phyloP scores from a whole-genome alignment of 2,329 filamentous ascomycete genomes.

The Blastomyces gilchristii region DNA sequence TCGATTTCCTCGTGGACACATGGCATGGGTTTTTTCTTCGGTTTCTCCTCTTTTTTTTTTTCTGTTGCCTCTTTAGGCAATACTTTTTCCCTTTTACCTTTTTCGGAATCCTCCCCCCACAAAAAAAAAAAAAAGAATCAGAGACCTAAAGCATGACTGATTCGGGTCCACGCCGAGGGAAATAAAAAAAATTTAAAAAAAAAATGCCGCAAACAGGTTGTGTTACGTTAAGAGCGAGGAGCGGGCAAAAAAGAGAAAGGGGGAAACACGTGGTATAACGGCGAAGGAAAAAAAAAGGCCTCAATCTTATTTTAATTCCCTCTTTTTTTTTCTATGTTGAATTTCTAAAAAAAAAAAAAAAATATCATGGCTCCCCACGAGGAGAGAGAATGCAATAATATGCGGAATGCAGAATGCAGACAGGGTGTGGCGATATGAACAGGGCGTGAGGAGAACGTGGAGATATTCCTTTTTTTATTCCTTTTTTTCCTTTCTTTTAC shows the following conservation, averaged over 20 bases:
- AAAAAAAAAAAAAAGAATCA: neutral
- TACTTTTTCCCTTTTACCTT: too few species aligned
- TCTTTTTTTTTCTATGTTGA: neutral
- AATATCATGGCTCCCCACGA: constrained; percentile 2
- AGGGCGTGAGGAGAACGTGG: neutral
- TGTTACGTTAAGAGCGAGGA: neutral
- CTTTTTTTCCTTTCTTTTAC: neutral
- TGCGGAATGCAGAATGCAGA: neutral
- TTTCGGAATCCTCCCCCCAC: neutral
- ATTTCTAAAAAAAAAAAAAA: neutral
- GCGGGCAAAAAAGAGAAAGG: neutral
- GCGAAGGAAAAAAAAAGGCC: neutral
- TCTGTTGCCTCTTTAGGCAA: too few species aligned
- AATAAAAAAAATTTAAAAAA: too few species aligned
- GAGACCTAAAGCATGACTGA: neutral
- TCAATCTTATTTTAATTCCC: neutral
- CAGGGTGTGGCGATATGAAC: neutral
- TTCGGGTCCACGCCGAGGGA: neutral
- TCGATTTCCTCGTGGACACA: neutral
- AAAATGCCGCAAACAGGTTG: neutral
- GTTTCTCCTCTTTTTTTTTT: neutral
- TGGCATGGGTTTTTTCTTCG: neutral
- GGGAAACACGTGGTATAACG: neutral
- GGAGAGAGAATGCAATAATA: neutral
- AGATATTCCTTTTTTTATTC: neutral